Base-by-base conservation (phyloP, 1,284 basidiomycete genomes). In the Retiboletus flavoniger region DNA sequence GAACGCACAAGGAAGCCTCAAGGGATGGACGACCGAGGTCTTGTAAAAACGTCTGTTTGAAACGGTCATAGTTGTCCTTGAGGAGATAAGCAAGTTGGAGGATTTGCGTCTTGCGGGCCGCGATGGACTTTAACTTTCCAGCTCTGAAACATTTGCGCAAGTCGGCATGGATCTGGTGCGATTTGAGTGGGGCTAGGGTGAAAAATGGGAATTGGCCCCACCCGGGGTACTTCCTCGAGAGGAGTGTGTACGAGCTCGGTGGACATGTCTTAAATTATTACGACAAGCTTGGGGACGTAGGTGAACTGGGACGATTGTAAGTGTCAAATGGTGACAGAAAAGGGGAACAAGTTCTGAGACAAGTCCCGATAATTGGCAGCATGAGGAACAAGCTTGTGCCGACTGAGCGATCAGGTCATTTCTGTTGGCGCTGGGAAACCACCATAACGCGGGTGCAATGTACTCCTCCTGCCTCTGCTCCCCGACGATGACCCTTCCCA, bases 21-120 rank as follows among this genome's bases (percentile, higher is more conserved):
- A 82, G 61, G 3, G 67, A 40, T 0, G 80, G 82, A 42, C 85
- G 74, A 1, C 84, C 82, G 9, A 91, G 68, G 62, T 90, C 88
- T 5, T 71, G 60, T 3, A 67, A 66, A 47, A 87, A 64, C 0
- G 86, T 74, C n/a, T 81, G 74, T 43, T 79, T 75, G 61, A 89
- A 81, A 16, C 72, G 75, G 29, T 78, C 67, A 7, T 72, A 61
- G 64, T 90, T 89, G 68, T 90, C 89, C 60, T 85, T 75, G 60
- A 90, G 17, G 59, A 89, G 70, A 63, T 89, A 87, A 8, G 74
- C 80, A 7, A 91, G 76, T 59, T 85, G 79, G 4, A 83, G 75
- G 11, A 91, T 75, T 67, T 88, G 86, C 50, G 82, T 78, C 68
- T 83, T 88, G 62, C 88, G 77, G 62, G 79, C 87, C 14, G 75